Conservation (phyloP, 2,329 filamentous ascomycete species). For the Sporothrix brunneoviolacea region DNA sequence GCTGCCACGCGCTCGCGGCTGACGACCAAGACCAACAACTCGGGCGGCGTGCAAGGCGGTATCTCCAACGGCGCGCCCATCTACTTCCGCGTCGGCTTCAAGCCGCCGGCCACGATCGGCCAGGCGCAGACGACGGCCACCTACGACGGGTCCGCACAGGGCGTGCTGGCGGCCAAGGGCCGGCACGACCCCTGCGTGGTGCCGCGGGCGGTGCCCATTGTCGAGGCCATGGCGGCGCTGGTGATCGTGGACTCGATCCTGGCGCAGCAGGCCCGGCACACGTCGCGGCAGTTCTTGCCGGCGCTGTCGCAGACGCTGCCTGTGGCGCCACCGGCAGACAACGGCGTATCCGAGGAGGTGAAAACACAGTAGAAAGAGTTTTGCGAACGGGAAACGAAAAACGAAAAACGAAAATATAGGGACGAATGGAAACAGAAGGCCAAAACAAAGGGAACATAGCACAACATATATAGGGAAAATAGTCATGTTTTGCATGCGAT, state of each 20-base stretch:
- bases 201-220: constrained; percentile 77
- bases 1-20: constrained; percentile 54
- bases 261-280: constrained; percentile 63
- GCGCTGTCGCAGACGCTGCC: constrained; percentile 30
- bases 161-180: constrained; percentile 82
- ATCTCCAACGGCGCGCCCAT: constrained; percentile 90
- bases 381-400: too few relatives aligned
- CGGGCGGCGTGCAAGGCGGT: constrained; percentile 88
- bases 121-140: constrained; percentile 78
- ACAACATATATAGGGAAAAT: too few relatives aligned
- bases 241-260: constrained; percentile 82
- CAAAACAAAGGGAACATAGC: too few relatives aligned
- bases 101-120: constrained; percentile 88
- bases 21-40: constrained; percentile 89
- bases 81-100: constrained; percentile 94
- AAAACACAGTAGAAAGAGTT: not conserved
- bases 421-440: not conserved
- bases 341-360: constrained; percentile 6
- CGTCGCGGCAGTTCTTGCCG: constrained; percentile 39
- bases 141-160: constrained; percentile 65
- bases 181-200: constrained; percentile 92
- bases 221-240: constrained; percentile 85
- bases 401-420: not conserved
- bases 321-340: not conserved
- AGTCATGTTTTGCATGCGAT: too few relatives aligned